phyloP scores from a whole-genome alignment of 768 basidiomycete genomes.

The Lanmaoa rubissima region DNA sequence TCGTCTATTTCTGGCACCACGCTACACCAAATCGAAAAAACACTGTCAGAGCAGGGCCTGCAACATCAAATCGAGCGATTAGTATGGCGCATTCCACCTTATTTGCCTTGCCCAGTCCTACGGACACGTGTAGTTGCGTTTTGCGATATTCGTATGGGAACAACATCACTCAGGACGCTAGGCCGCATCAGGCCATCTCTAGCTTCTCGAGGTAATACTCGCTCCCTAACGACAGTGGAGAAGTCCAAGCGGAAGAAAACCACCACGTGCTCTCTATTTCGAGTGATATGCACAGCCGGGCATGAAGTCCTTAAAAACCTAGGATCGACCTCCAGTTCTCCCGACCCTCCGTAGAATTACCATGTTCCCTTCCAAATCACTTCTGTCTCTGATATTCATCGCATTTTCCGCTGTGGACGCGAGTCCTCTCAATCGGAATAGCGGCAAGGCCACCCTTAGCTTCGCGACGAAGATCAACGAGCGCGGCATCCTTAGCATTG shows the following conservation, averaged over 20 bases:
- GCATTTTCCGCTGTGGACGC: conserved; percentile 11
- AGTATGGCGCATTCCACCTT: not conserved
- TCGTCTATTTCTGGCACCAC: too few species aligned
- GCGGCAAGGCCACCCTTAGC: conserved; percentile 9
- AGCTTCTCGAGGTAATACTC: too few species aligned
- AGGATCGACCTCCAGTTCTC: too few species aligned
- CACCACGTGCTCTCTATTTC: not conserved
- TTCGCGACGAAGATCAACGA: conserved; percentile 14
- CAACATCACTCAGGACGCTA: too few species aligned
- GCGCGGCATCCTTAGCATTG: conserved; percentile 8
- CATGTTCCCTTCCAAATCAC: conserved; percentile 13
- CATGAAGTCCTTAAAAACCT: not conserved
- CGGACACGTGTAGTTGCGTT: not conserved
- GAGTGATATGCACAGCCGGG: not conserved
- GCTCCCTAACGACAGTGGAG: not conserved
- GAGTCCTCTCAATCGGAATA: conserved; percentile 7
- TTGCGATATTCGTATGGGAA: too few species aligned
- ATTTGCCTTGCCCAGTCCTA: not conserved
- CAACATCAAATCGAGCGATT: not conserved
- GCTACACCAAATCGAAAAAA: not conserved
- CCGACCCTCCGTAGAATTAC: not conserved
- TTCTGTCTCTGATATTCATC: conserved; percentile 14
- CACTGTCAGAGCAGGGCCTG: not conserved
- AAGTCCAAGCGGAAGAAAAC: not conserved
- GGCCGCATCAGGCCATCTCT: too few species aligned